Evolutionary conservation across 192 early-diverging fungal species (phyloP).

Genomic region (Mortierella alpina): DNA sequence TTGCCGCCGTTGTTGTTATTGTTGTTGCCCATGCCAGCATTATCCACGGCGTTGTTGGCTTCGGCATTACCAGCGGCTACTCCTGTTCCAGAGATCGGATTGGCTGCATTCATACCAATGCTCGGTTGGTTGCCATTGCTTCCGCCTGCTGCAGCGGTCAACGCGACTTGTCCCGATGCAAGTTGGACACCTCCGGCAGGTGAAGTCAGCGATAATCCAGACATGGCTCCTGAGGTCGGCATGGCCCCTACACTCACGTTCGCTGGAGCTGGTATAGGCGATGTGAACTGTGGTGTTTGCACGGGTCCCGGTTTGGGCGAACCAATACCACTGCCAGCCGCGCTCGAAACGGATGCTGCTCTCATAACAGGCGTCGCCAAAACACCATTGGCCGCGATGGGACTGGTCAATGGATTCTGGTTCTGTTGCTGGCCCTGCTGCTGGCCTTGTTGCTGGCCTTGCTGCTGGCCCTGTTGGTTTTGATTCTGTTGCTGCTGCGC

Average conservation of each 20-base stretch:
- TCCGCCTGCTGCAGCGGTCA: slow-evolving; percentile 12
- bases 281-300: slow-evolving; percentile 37
- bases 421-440: slow-evolving; percentile 15
- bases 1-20: neutral
- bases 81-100: neutral
- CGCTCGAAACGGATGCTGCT: slow-evolving; percentile 21
- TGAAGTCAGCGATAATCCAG: neutral
- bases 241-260: slow-evolving; percentile 12
- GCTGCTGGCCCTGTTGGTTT: slow-evolving; percentile 4
- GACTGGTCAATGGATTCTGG: slow-evolving; percentile 39
- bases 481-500: slow-evolving; percentile 18
- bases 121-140: slow-evolving; percentile 1
- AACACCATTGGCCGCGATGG: slow-evolving; percentile 23
- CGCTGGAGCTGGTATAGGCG: slow-evolving; percentile 37
- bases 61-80: slow-evolving; percentile 6
- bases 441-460: neutral
- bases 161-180: slow-evolving; percentile 9
- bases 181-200: slow-evolving; percentile 27
- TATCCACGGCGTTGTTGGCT: neutral
- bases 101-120: neutral
- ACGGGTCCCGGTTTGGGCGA: slow-evolving; percentile 33
- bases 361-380: slow-evolving; percentile 38
- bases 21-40: slow-evolving; percentile 6
- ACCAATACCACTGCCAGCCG: slow-evolving; percentile 7
- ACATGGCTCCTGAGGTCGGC: slow-evolving; percentile 5